Base-by-base conservation (phyloP, 2,329 filamentous ascomycete genomes). In the Stemphylium beticola region DNA sequence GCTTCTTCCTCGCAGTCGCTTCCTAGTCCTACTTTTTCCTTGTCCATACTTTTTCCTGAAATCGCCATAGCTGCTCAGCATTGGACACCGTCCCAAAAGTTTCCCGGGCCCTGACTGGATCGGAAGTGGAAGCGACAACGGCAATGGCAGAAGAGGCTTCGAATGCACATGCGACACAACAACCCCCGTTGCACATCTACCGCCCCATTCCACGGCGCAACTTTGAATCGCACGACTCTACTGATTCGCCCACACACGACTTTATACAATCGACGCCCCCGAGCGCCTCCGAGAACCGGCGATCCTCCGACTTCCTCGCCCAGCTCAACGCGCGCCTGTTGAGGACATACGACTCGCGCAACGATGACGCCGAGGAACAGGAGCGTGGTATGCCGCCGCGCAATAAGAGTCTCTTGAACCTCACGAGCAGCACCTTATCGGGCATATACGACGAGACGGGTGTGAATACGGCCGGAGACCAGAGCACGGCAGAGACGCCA, bases 391-490 rank as follows among this genome's bases (percentile, higher is more conserved):
- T 62, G 54, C 77, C 83, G 46, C 80, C 38, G 69, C 86, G 91
- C 54, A 90, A 88, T 20, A 86, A 89, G 61, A 96, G 92, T 9
- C 85, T 92, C 53, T 80, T 92, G 69, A 96, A 97, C 72, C 83
- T 99, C 56, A 96, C 92, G 4, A 88, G 90, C 9, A 93, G 92
- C 2, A 96, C 95, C 0, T 84, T 99, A 4, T 90, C 89, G 64
- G 93, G 95, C 49, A 99, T 99, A 68, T 99, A 96, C 79, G 87
- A 72, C 42, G 72, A 72, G 48, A 64, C 66, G n/a, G 65, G 62
- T 37, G 55, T 55, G 11, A 63, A 58, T 47, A 66, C 66, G 9
- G 56, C 64, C 11, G 65, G 61, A 15, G 67, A 67, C 17, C 44
- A 57, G 37, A 85, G 86, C 61, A 86, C 87, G 58, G 75, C 82